Evolutionary conservation across 2,329 filamentous ascomycete genomes (phyloP), one percentile per base, ranked within the genome.

Genomic region (Neurospora sp.): DNA sequence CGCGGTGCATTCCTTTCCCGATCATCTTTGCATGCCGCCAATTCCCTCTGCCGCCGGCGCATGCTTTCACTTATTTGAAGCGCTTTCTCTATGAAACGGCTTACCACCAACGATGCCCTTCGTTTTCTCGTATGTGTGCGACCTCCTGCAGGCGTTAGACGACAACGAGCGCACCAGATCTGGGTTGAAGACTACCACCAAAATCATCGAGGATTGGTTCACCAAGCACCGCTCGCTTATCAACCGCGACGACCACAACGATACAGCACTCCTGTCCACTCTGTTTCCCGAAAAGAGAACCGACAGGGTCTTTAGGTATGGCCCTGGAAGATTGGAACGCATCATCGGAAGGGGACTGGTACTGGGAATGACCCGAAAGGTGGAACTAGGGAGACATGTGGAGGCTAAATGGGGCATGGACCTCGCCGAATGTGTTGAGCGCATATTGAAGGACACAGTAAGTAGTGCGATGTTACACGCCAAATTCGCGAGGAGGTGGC

Each of bases 301-400:
- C 2, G 93, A 97, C 76, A 87, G 92, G 37, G 91, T 95, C 1
- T 97, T 94, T 77, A 86, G 84, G 43, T 83, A 97, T 1, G 87
- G 92, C 75, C 82, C 87, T 28, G 28, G 28, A 6, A 83, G 82
- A 0, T 82, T 97, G 0, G 86, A 89, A 69, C 87, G 85, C 68
- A 86, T 92, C n/a, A 83, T 97, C 17, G 86, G 85, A 3, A 86
- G 89, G 39, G 86, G 87, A 23, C 82, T 95, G n/a, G 79, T 85
- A 4, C 83, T 97, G 33, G 88, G 90, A 0, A 80, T 82, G 3
- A 87, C 85, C 2, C 86, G 92, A 15, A 82, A 85, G 37, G 80
- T 81, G 15, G 85, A 92, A 65, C 83, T 97, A 11, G 81, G 86
- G 40, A 82, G 83, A 73, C 95, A 92, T 83, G 84, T 81, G 62